phyloP scores from a whole-genome alignment of 306 rosid species.

The Potentilla sterilis region DNA sequence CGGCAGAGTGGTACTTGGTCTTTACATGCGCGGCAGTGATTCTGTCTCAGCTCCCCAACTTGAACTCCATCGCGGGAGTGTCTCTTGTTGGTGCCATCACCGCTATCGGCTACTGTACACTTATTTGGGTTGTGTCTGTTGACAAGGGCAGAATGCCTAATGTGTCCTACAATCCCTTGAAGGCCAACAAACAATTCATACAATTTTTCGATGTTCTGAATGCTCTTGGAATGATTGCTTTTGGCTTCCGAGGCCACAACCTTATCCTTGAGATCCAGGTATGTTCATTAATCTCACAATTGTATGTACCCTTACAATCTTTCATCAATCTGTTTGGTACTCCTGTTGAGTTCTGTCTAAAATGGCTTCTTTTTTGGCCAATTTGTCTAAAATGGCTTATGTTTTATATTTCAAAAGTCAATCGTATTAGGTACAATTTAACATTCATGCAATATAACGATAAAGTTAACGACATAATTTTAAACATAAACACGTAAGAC shows the following conservation, averaged over 20 bases:
- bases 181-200: not conserved
- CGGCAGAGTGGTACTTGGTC: constrained; percentile 50
- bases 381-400: not conserved
- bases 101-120: constrained; percentile 36
- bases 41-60: constrained; percentile 46
- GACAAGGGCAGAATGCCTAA: constrained; percentile 31
- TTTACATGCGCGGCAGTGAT: constrained; percentile 36
- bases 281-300: not conserved
- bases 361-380: no score
- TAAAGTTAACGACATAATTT: not conserved
- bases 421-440: no score
- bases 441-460: no score
- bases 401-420: not conserved
- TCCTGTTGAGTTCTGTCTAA: not conserved
- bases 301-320: not conserved
- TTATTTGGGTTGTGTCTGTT: constrained; percentile 44
- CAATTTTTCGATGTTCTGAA: constrained; percentile 33
- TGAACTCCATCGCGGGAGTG: constrained; percentile 49
- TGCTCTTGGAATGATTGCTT: constrained; percentile 50
- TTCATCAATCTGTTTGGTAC: not conserved
- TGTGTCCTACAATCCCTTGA: constrained; percentile 31
- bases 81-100: constrained; percentile 45
- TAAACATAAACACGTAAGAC: not conserved
- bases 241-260: constrained; percentile 57
- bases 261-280: constrained; percentile 55